Evolutionary conservation across 2,329 filamentous ascomycete species (phyloP).

Genomic region (Xylariaceae sp.): DNA sequence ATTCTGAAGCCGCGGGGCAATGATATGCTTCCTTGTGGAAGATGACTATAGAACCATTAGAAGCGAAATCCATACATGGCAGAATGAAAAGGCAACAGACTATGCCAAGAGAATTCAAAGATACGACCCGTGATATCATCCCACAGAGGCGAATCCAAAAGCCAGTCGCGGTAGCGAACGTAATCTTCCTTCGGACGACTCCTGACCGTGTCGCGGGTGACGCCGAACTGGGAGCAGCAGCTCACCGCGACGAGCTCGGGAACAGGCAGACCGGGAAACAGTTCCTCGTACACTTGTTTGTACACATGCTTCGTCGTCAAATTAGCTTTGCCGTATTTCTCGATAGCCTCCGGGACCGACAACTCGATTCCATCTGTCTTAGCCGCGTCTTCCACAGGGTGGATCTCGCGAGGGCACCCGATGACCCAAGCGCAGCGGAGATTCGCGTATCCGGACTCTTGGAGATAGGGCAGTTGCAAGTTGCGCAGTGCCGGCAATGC

Average conservation of each 20-base stretch:
- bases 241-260: slow-evolving; percentile 52
- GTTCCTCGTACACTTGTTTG: slow-evolving; percentile 40
- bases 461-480: slow-evolving; percentile 50
- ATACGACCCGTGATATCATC: slow-evolving; percentile 58
- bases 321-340: slow-evolving; percentile 36
- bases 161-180: slow-evolving; percentile 55
- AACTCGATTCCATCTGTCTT: slow-evolving; percentile 35
- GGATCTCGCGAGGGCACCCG: slow-evolving; percentile 52
- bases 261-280: slow-evolving; percentile 41
- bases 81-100: slow-evolving; percentile 39
- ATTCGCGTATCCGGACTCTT: slow-evolving; percentile 56
- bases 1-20: slow-evolving; percentile 59
- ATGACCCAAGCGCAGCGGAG: slow-evolving; percentile 59
- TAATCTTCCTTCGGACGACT: slow-evolving; percentile 52
- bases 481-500: slow-evolving; percentile 49
- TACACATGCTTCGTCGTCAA: slow-evolving; percentile 42
- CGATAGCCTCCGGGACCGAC: slow-evolving; percentile 28
- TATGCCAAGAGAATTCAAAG: slow-evolving; percentile 66
- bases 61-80: background rate
- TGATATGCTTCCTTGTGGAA: slow-evolving; percentile 57
- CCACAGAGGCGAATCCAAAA: slow-evolving; percentile 52
- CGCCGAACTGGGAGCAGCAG: slow-evolving; percentile 67
- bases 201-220: slow-evolving; percentile 51
- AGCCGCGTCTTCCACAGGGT: slow-evolving; percentile 37
- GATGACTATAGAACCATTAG: slow-evolving; percentile 46